These are phyloP conservation scores for Sphagnum fallax DNA, from an alignment of 228 moss, liverwort and hornwort genomes.

Conservation along the genomic window DNA sequence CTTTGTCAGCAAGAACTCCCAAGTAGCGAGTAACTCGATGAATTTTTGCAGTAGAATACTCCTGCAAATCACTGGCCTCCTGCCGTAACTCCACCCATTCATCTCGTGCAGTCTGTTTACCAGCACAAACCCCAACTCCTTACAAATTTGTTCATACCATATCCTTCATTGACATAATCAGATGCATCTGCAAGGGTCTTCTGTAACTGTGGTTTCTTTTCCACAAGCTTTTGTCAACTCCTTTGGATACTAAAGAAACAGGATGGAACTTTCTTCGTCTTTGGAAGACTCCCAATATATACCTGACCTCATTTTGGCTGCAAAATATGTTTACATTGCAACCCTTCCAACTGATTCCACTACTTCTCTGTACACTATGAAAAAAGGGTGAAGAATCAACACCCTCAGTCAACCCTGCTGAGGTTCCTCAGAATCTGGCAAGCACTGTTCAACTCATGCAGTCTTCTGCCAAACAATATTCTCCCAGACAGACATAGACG, in stretches of 20 bases:
- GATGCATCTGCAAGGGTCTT: slow-evolving; percentile 13
- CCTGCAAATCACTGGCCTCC: slow-evolving; percentile 95
- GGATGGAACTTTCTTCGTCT: not conserved
- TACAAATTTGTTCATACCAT: no score
- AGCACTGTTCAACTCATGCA: no score
- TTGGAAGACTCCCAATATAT: no score
- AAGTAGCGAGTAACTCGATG: slow-evolving; percentile 87
- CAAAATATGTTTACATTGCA: no score
- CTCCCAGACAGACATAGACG: no score
- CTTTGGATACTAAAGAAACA: not conserved
- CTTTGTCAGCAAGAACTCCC: slow-evolving; percentile 94
- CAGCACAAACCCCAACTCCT: slow-evolving; percentile 17
- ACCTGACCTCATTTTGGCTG: no score
- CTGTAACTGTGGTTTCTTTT: slow-evolving; percentile 16
- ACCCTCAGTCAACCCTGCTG: no score
- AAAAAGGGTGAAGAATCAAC: no score
- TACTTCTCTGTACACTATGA: no score
- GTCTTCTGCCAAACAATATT: no score
- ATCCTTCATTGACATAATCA: not conserved
- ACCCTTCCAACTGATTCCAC: no score
- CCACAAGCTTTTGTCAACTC: not conserved
- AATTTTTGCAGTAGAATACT: slow-evolving; percentile 94
- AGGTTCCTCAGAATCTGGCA: no score
- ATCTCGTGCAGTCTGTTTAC: slow-evolving; percentile 55
- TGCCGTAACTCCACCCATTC: slow-evolving; percentile 92